These are phyloP conservation scores for Ustilaginoidea virens DNA, from an alignment of 2,329 filamentous ascomycete genomes.

Conservation along the genomic window DNA sequence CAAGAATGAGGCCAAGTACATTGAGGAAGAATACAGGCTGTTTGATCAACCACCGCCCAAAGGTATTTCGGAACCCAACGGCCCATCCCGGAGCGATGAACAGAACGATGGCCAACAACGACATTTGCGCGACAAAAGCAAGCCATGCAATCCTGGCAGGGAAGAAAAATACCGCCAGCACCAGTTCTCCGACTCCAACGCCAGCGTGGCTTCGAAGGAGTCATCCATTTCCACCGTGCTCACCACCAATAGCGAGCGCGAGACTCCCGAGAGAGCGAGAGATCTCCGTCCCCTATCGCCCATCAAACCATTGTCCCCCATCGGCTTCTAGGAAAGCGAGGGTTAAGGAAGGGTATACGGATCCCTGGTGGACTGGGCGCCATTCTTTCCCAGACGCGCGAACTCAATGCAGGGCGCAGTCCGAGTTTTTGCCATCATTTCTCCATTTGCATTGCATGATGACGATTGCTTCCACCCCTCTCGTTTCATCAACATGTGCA, in stretches of 20 bases:
- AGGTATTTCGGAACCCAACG: slow-evolving; percentile 25
- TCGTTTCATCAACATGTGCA: too few species aligned
- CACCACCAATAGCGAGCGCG: slow-evolving; percentile 26
- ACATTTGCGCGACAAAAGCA: slow-evolving; percentile 52
- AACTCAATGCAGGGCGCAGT: background rate
- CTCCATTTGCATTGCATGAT: background rate
- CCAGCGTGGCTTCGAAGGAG: slow-evolving; percentile 25
- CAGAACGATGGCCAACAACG: slow-evolving; percentile 20
- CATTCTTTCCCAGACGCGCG: too few species aligned
- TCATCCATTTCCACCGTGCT: slow-evolving; percentile 30
- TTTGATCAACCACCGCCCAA: slow-evolving; percentile 42
- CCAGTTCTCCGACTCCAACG: slow-evolving; percentile 24
- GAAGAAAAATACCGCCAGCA: slow-evolving; percentile 27
- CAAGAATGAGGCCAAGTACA: slow-evolving; percentile 70
- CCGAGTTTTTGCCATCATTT: background rate
- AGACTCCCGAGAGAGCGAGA: slow-evolving; percentile 12
- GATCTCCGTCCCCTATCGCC: slow-evolving; percentile 45
- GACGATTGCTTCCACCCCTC: too few species aligned
- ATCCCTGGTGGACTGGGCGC: too few species aligned
- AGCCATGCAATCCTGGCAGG: slow-evolving; percentile 23
- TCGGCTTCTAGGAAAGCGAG: slow-evolving; percentile 31
- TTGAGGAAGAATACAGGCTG: slow-evolving; percentile 50
- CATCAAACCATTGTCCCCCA: slow-evolving; percentile 49
- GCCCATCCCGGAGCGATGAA: slow-evolving; percentile 10
- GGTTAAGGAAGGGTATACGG: background rate